Evolutionary conservation across 441 rosid genomes (phyloP), one percentile per base, ranked within the genome.

Genomic region (Populus hybrid): DNA sequence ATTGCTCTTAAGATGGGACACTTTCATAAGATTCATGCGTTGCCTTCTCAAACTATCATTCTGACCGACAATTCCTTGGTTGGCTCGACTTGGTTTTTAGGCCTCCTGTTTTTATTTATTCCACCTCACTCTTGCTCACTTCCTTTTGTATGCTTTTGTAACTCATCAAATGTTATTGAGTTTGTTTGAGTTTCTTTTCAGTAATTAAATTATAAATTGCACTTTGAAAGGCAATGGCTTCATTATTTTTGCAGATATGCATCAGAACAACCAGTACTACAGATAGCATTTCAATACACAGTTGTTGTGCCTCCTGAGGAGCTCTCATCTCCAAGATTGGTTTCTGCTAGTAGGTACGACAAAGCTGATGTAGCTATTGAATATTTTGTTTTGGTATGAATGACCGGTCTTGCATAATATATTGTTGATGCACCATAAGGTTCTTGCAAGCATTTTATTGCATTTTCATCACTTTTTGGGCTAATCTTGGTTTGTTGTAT

Each of bases 241-340:
- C 59, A 23, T 75, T 74, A 36, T 67, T 53, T 81, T 82, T 85
- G 68, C 92, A 96, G 98, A 77, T 90, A 92, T 82, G 69, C 92
- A 26, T 86, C 93, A 68, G 98, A 94, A 79, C 97, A 90, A 80
- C 99, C 98, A 6, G 90, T 89, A 63, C 78, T 96, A 81, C 99
- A 96, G 85, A 93, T 94, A 80, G 99, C 98, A 61, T 96, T 96
- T 85, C 98, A 93, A 81, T 94, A 93, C 82, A 88, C 99, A 36
- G 94, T 93, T 74, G 87, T 94, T 63, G 97, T 89, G 80, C 94
- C 97, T 68, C 97, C 97, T 14, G 94, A 94, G 81, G 97, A 88
- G 73, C 91, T 84, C 73, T 74, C 93, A 75, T 84, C 78, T 84
- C 81, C 93, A 24, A 86, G 80, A 77, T 77, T 82, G 81, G 81